phyloP scores from a whole-genome alignment of 2,329 filamentous ascomycete genomes.

The Endocalyx cinctus region DNA sequence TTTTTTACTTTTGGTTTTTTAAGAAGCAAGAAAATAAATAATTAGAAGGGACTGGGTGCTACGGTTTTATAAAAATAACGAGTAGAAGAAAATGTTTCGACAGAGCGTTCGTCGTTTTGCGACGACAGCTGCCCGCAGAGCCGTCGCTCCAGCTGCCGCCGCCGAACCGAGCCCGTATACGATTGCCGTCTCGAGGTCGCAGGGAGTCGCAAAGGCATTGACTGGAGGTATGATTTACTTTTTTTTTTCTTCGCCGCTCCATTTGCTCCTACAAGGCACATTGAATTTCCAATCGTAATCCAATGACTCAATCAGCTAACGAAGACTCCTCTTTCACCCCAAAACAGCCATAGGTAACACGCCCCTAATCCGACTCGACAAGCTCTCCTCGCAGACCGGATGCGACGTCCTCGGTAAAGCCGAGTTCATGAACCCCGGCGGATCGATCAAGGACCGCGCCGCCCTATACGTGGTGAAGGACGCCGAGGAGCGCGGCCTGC shows the following conservation, averaged over 20 bases:
- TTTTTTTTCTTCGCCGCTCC: too few relatives aligned
- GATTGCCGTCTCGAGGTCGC: slow-evolving; percentile 71
- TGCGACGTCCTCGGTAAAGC: slow-evolving; percentile 95
- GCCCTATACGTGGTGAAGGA: slow-evolving; percentile 91
- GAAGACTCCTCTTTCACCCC: not conserved
- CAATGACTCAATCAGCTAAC: slow-evolving; percentile 2
- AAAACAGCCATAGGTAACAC: slow-evolving; percentile 89
- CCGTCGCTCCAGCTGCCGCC: slow-evolving; percentile 34
- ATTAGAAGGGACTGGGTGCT: too few relatives aligned
- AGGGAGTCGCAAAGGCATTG: slow-evolving; percentile 73
- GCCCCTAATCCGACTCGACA: slow-evolving; percentile 84
- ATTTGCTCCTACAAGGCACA: too few relatives aligned
- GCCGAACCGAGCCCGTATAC: slow-evolving; percentile 52
- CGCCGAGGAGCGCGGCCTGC: slow-evolving; percentile 81
- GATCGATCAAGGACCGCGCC: slow-evolving; percentile 92
- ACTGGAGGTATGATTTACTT: slow-evolving; percentile 62
- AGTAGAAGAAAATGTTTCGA: slow-evolving; percentile 56
- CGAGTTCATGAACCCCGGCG: slow-evolving; percentile 98
- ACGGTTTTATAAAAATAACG: not conserved
- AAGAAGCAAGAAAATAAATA: not conserved
- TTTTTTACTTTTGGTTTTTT: not conserved
- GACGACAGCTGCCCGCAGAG: slow-evolving; percentile 51
- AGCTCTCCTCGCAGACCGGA: slow-evolving; percentile 82
- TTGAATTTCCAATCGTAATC: too few relatives aligned
- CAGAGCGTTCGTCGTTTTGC: slow-evolving; percentile 64